Evolutionary conservation across 1,139 yeast species (phyloP), one percentile per base, ranked within the genome.

Genomic region (Protomyces macrosporus): DNA sequence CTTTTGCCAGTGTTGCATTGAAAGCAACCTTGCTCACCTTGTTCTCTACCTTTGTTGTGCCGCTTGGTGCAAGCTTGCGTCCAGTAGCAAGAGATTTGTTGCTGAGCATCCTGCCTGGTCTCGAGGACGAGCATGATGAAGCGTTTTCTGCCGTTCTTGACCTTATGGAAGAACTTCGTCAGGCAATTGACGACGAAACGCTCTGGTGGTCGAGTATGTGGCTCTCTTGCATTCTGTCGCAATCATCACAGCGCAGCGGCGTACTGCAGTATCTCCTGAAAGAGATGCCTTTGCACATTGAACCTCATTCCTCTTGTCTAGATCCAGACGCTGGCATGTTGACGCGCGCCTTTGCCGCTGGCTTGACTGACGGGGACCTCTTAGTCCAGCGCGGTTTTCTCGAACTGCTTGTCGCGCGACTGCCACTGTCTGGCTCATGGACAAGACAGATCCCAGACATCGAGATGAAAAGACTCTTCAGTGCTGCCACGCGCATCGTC

Each of bases 121-220:
- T 95, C 57, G 98, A 93, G 69, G 98, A 93, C 70, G 97, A 90
- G 69, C 83, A 90, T 55, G 85, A 93, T 30, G 98, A 93, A 71
- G 84, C 86, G 40, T 91, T 87, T 72, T 79, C 78, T 14, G 82
- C 85, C 3, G 82, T 85, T 1, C 69, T 90, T 65, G 76, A 77
- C 0, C 72, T 91, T 51, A 77, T 93, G 62, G 91, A 86, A 61
- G 73, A 76, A 1, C 79, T 90, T 70, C 84, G 84, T 69, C 36
- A n/a, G n/a, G 33, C 51, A 4, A 7, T 90, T 39, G 77, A 78
- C 51, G 86, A 90, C 71, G 90, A 89, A 70, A 74, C 84, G 1
- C 84, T 87, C 69, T 93, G 91, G 74, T 93, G 98, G 98, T 93
- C 85, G 69, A 81, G 86, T 63, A 75, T 90, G 67, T 90, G 88